Conservation (phyloP, 306 rosid species). For the Trifolium pratense region DNA sequence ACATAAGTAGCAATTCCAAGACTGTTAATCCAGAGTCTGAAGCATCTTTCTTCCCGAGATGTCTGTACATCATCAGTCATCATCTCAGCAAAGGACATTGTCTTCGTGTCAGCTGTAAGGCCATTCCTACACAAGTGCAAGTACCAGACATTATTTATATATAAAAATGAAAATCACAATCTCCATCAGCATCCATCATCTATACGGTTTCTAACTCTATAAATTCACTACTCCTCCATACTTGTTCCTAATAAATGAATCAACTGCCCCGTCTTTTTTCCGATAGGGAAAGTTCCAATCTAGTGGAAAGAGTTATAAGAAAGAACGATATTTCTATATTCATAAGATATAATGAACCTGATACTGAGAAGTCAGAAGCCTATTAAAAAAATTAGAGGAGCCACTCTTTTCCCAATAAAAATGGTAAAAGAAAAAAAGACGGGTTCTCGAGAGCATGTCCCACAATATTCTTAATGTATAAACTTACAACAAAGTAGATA, state of each 20-base stretch:
- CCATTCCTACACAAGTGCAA: slow-evolving; percentile 79
- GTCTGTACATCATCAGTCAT: slow-evolving; percentile 97
- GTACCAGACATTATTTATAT: slow-evolving; percentile 21
- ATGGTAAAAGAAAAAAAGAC: slow-evolving; percentile 10
- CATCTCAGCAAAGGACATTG: slow-evolving; percentile 94
- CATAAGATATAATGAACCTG: slow-evolving; percentile 16
- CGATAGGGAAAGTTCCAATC: slow-evolving; percentile 8
- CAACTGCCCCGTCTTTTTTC: slow-evolving; percentile 1
- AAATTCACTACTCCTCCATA: not conserved
- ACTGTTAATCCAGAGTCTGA: slow-evolving; percentile 97
- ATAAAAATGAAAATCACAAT: slow-evolving; percentile 28
- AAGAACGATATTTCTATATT: slow-evolving; percentile 1
- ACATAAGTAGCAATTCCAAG: slow-evolving; percentile 84
- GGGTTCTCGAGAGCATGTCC: slow-evolving; percentile 21
- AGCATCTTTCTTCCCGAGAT: slow-evolving; percentile 98
- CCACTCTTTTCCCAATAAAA: not conserved
- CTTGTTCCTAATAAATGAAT: slow-evolving; percentile 18
- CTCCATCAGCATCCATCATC: not conserved
- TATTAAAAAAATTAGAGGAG: slow-evolving; percentile 19
- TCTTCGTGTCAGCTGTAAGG: slow-evolving; percentile 69
- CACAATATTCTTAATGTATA: slow-evolving; percentile 13
- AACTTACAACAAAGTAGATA: slow-evolving; percentile 1
- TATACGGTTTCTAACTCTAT: not conserved
- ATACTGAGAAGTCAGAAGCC: slow-evolving; percentile 8
- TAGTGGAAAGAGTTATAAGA: slow-evolving; percentile 13